Base-by-base conservation (phyloP, 1,284 basidiomycete genomes). In the Golubevia sp. region DNA sequence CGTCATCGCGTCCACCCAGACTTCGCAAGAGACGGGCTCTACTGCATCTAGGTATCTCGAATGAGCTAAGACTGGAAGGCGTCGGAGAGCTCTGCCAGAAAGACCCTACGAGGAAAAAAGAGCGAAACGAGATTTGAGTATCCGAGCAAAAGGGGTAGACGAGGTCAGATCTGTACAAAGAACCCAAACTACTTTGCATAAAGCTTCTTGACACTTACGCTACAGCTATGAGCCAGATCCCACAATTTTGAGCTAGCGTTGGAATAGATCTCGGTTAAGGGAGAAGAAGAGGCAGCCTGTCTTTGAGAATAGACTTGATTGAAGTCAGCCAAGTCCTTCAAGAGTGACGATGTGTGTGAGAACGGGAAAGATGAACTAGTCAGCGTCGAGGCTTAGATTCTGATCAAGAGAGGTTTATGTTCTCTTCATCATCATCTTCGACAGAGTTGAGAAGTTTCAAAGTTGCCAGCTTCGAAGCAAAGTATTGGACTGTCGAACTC, bases 61-160 rank as follows among this genome's bases (percentile, higher is more conserved):
- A 63, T 97, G 90, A 1, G 95, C 93, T 30, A 99, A 88, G 26
- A 98, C 92, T 0, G 96, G 96, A 20, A 99, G 86, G 7, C 93
- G 89, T 13, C 96, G 89, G 5, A 99, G 87, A 2, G 93, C 90
- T 54, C 95, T 89, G 18, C 96, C 95, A 7, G 95, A 97, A 86
- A 96, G 88, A n/a, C 89, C 89, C 82, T 92, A 87, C 20, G 18
- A 21, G 23, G 49, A 18, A 3, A n/a, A 52, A 13, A 27, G 30
- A 34, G 30, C 4, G 30, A 34, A n/a, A n/a, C n/a, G 11, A 13
- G 30, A n/a, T 20, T 7, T 8, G 26, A 23, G 54, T 15, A n/a
- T n/a, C n/a, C n/a, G 4, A 30, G 25, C 30, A 85, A 83, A 89
- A 67, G 89, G 59, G 24, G 49, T 8, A 5, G 34, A 50, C 62